phyloP scores from a whole-genome alignment of 106 monocot genomes.

The Posidonia australis region DNA sequence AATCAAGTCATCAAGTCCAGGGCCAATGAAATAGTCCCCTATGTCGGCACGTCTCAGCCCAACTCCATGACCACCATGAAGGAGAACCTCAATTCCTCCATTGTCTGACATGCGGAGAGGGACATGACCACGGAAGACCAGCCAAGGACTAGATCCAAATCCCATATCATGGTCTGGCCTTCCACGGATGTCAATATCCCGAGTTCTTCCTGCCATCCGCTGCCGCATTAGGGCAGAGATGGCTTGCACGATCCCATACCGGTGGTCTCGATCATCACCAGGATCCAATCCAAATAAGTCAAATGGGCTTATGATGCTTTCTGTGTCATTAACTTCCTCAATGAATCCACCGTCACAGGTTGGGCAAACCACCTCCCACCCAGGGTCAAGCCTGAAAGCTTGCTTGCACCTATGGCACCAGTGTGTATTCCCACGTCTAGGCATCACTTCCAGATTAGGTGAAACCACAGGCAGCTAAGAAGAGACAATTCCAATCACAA shows the following conservation, averaged over 20 bases:
- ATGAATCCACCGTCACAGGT: constrained; percentile 56
- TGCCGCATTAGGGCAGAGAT: constrained; percentile 13
- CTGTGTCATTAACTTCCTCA: constrained; percentile 43
- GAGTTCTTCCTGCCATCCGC: constrained; percentile 5
- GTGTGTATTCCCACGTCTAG: constrained; percentile 33
- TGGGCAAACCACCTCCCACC: constrained; percentile 42
- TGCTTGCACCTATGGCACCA: constrained; percentile 68
- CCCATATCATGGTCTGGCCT: constrained; percentile 28
- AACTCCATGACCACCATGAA: constrained; percentile 26
- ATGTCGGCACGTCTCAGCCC: constrained; percentile 20
- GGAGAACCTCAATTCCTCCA: constrained; percentile 39
- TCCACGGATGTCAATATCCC: constrained; percentile 17
- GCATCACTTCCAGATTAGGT: constrained; percentile 32
- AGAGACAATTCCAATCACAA: too few species aligned
- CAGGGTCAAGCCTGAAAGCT: constrained; percentile 31
- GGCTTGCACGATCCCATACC: constrained; percentile 13
- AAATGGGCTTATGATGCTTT: constrained; percentile 20
- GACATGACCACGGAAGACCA: constrained; percentile 49
- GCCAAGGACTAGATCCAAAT: constrained; percentile 38
- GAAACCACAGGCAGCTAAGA: too few species aligned
- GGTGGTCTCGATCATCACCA: constrained; percentile 5
- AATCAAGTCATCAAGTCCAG: constrained; percentile 53
- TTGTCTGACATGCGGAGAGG: constrained; percentile 26
- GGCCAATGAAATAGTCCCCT: constrained; percentile 56
- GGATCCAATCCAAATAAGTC: constrained; percentile 23